phyloP scores from a whole-genome alignment of 2,329 filamentous ascomycete species.

The Trichoderma koningii region DNA sequence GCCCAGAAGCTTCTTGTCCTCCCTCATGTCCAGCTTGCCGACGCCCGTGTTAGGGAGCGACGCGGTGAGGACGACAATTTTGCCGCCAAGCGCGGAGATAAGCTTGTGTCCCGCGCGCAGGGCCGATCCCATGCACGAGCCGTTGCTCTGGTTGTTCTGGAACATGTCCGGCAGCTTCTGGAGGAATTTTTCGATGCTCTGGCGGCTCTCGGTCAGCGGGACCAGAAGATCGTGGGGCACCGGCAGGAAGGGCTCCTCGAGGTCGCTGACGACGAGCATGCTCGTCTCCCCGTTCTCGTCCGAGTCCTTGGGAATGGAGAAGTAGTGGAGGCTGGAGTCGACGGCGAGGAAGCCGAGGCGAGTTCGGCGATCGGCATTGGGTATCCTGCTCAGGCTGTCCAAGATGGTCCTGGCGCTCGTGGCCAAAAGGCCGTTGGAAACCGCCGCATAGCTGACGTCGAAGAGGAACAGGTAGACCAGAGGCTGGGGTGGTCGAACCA shows the following conservation, averaged over 20 bases:
- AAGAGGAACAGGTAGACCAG: constrained; percentile 95
- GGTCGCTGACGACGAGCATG: constrained; percentile 92
- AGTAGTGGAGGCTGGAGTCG: constrained; percentile 93
- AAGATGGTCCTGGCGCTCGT: constrained; percentile 91
- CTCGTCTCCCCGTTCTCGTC: constrained; percentile 82
- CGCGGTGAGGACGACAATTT: constrained; percentile 88
- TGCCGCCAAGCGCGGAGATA: constrained; percentile 90
- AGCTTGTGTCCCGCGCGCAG: constrained; percentile 92
- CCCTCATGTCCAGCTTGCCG: constrained; percentile 87
- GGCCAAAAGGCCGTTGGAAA: constrained; percentile 86
- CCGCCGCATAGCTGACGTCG: constrained; percentile 87
- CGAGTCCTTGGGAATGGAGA: constrained; percentile 85
- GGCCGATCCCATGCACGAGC: constrained; percentile 93
- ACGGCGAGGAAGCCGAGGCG: constrained; percentile 93
- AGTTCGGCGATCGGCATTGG: constrained; percentile 93
- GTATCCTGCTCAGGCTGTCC: constrained; percentile 93
- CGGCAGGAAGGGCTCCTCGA: constrained; percentile 95
- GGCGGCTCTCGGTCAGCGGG: constrained; percentile 81
- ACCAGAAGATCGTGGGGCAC: constrained; percentile 91
- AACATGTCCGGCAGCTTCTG: constrained; percentile 95
- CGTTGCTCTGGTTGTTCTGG: constrained; percentile 84
- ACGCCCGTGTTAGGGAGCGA: constrained; percentile 87
- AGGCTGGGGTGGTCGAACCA: constrained; percentile 95
- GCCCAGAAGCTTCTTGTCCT: constrained; percentile 93
- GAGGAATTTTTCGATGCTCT: constrained; percentile 89